Evolutionary conservation across 768 basidiomycete species (phyloP), one percentile per base, ranked within the genome.

Genomic region (Podaxis carcinomalis): DNA sequence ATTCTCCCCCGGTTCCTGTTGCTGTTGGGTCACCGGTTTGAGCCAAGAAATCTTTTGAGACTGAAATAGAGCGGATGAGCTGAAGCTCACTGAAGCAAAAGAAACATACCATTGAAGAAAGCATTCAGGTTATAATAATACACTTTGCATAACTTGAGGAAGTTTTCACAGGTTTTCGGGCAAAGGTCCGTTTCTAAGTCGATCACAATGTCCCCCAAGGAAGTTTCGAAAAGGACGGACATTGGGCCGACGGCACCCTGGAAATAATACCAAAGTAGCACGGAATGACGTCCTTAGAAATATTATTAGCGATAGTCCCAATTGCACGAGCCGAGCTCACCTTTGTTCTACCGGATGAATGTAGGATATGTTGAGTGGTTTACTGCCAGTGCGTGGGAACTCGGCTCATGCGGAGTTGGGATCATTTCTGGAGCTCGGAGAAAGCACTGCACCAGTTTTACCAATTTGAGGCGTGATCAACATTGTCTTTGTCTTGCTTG

Each of bases 191-290:
- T 88, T 73, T 98, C 93, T 44, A 99, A 81, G 74, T 98, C 97
- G 68, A 98, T 93, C 62, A 98, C 93, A 59, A 99, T 81, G 76
- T 99, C 97, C 60, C 97, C 97, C 1, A 98, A 78, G 21, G 95
- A 98, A 3, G 97, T 99, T 80, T 98, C 97, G 65, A 98, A 83
- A 61, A 99, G 82, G 42, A 98, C 93, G 61, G 95, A 98, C 97
- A 98, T 97, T 23, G 52, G 1, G 19, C 58, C 51, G 14, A 44
- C 11, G 21, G 25, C 13, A 59, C 50, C 25, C n/a, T 19, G 37
- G 9, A 32, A 27, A 6, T 27, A 21, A 50, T 7, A 7, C n/a
- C 35, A n/a, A 51, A 35, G 35, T 36, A 21, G 35, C 44, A 21
- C 28, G 6, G 16, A 35, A 49, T 46, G 51, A 47, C 13, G 23